Evolutionary conservation across 2,329 filamentous ascomycete species (phyloP), one percentile per base, ranked within the genome.

Genomic region (Cordyceps farinosa): DNA sequence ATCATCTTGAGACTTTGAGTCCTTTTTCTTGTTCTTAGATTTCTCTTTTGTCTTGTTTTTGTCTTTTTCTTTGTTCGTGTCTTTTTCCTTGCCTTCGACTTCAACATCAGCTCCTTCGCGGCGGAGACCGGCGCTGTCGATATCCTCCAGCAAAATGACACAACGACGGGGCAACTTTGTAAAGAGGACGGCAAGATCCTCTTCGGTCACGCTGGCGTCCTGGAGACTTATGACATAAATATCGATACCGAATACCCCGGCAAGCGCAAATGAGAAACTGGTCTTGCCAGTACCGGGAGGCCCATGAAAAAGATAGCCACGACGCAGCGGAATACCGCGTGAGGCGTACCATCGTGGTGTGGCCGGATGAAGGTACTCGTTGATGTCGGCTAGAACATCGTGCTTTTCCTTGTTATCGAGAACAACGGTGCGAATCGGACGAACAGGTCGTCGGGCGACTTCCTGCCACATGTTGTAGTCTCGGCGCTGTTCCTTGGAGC

Each of bases 291-390:
- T 91, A 0, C 90, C 89, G 0, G 89, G 89, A 0, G 89, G 89
- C 0, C 91, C 90, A 68, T 91, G 82, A 67, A 94, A 91, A 0
- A 94, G 81, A 69, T 93, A 94, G 0, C 91, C 91, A 36, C 91
- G 78, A 0, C 91, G 82, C 59, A 93, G 87, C 0, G 90, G 90
- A 36, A 94, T 91, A 0, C 90, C 90, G 2, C 89, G 81, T 54
- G 86, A 86, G 0, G 89, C 85, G 70, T 94, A 94, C 89, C 90
- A 94, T 10, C 82, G 80, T 1, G 86, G 84, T 0, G 87, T 90
- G 1, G 81, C 78, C 0, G 90, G 89, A 61, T 91, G 85, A 0
- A 95, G 79, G 66, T 91, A 94, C 68, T 92, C 90, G 67, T 90
- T 90, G 69, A 94, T 88, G 69, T 95, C 91, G 32, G 78, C 78